Evolutionary conservation across 202 grass and related monocot species (phyloP).

Genomic region (Setaria viridis): DNA sequence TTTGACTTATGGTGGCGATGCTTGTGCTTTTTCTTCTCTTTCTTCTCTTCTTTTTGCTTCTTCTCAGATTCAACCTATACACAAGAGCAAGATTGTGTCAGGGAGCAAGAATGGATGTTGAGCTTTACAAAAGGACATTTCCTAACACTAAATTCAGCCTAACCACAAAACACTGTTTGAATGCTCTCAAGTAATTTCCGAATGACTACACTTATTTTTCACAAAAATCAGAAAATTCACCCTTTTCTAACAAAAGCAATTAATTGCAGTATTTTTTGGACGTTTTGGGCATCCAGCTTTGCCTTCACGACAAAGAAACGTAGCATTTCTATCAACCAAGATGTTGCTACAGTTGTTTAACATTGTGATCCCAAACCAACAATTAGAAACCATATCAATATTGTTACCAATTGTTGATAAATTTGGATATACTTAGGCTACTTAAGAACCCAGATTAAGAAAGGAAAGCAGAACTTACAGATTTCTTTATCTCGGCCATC

Average conservation of each 20-base stretch:
- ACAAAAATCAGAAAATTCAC: background rate
- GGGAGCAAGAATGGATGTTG: background rate
- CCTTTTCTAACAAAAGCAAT: background rate
- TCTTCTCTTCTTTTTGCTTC: constrained; percentile 76
- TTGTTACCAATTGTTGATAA: background rate
- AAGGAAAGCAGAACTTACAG: constrained; percentile 59
- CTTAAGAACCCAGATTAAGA: background rate
- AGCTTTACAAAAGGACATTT: background rate
- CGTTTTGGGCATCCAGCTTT: background rate
- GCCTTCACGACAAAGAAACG: background rate
- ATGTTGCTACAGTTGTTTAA: background rate
- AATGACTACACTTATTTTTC: background rate
- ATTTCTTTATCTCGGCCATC: constrained; percentile 99
- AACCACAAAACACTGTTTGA: background rate
- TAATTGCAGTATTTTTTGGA: background rate
- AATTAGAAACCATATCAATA: background rate
- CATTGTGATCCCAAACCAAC: background rate
- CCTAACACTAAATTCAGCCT: background rate
- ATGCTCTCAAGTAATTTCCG: background rate
- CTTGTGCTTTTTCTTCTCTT: constrained; percentile 81
- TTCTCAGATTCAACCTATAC: constrained; percentile 84
- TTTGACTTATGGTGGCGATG: constrained; percentile 64
- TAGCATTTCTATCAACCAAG: background rate
- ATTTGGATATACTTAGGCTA: background rate
- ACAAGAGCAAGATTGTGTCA: constrained; percentile 41